These are phyloP conservation scores for Lotus japonicus DNA, from an alignment of 306 rosid species.

Conservation along the genomic window DNA sequence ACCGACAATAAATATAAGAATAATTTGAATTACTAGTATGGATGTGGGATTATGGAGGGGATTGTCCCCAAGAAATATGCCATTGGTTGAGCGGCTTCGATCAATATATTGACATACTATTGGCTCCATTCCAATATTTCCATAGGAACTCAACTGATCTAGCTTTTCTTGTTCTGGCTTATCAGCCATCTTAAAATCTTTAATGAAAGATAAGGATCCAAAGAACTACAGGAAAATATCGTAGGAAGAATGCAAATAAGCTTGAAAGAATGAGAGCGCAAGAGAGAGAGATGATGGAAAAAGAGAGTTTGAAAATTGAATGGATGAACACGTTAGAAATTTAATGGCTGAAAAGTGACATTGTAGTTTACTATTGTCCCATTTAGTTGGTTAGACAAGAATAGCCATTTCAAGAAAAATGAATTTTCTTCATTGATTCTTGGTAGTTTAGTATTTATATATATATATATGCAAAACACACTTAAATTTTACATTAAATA, in stretches of 20 bases:
- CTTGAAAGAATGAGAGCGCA: neutral
- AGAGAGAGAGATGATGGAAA: neutral
- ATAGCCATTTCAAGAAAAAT: neutral
- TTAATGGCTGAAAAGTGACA: constrained; percentile 23
- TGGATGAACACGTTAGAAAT: constrained; percentile 14
- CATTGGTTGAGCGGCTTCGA: too few relatives aligned
- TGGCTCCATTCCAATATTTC: neutral
- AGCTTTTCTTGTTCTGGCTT: neutral
- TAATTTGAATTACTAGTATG: neutral
- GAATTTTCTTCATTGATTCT: neutral
- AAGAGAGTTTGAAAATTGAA: neutral
- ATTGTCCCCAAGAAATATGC: constrained; percentile 5
- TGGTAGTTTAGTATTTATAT: too few relatives aligned
- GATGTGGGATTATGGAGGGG: neutral
- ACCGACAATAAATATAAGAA: neutral
- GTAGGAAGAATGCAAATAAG: neutral
- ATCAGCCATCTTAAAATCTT: neutral
- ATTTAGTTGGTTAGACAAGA: neutral
- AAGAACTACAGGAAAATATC: neutral
- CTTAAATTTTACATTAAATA: too few relatives aligned
- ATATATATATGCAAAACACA: too few relatives aligned
- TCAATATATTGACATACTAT: constrained; percentile 13
- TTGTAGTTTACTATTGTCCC: neutral
- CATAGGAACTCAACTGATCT: neutral
- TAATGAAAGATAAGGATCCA: neutral